A percentile compares a stretch with the other conserved stretches of the same genome.
Evolutionary conservation across 1,284 basidiomycete genomes (phyloP).

Genomic region (Takashimella koratensis): DNA sequence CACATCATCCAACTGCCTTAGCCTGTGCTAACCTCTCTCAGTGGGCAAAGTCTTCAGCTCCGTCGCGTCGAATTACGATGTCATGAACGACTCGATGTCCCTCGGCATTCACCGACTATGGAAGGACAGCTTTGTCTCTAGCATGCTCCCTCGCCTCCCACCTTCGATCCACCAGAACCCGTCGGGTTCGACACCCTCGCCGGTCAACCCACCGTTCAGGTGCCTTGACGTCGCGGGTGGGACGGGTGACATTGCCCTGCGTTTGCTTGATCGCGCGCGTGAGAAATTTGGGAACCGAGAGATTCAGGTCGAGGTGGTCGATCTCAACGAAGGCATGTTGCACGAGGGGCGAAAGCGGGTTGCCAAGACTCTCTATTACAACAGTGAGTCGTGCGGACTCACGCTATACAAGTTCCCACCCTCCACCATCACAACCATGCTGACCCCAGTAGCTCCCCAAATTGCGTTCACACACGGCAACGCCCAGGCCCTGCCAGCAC

Average conservation of each 20-base stretch:
- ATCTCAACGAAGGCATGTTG: slow-evolving; percentile 95
- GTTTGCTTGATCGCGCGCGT: slow-evolving; percentile 87
- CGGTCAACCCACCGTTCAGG: slow-evolving; percentile 51
- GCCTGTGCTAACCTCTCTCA: slow-evolving; percentile 11
- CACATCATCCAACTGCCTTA: background rate
- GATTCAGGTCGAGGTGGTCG: slow-evolving; percentile 84
- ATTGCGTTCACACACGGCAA: slow-evolving; percentile 90
- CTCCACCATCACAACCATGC: too few relatives aligned
- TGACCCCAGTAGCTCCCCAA: slow-evolving; percentile 68
- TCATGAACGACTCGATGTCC: slow-evolving; percentile 99
- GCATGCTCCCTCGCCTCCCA: slow-evolving; percentile 62
- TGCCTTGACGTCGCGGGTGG: slow-evolving; percentile 98
- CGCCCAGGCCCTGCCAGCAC: slow-evolving; percentile 71
- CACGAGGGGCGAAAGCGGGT: slow-evolving; percentile 86
- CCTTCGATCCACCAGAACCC: slow-evolving; percentile 40
- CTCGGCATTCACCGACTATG: slow-evolving; percentile 93
- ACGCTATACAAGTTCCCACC: too few relatives aligned
- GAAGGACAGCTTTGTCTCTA: slow-evolving; percentile 89
- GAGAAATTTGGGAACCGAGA: slow-evolving; percentile 85
- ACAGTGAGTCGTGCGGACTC: slow-evolving; percentile 64
- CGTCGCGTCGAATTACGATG: slow-evolving; percentile 91
- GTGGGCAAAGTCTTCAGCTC: slow-evolving; percentile 94
- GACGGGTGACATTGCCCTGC: slow-evolving; percentile 93
- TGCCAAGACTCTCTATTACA: slow-evolving; percentile 94
- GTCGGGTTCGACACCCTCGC: slow-evolving; percentile 45